Evolutionary conservation across 305 asterid species (phyloP).

Genomic region (Solanum hybrid): DNA sequence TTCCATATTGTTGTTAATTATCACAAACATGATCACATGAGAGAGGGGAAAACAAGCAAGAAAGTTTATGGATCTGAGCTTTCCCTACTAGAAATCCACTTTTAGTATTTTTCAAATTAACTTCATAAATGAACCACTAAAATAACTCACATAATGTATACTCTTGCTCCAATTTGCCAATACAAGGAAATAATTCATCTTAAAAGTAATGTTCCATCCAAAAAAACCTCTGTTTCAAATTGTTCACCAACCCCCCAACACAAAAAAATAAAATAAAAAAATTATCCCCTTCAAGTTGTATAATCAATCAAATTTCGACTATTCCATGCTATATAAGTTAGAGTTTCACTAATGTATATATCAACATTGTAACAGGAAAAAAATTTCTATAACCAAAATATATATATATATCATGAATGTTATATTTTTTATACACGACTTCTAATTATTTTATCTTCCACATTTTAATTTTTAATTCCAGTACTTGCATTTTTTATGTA

Average conservation of each 20-base stretch:
- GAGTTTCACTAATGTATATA: not conserved
- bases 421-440: not conserved
- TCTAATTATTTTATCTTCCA: not conserved
- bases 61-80: not conserved
- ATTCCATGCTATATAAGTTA: not conserved
- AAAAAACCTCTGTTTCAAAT: not conserved
- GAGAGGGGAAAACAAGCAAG: not conserved
- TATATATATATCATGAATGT: not conserved
- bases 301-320: not conserved
- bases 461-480: not conserved
- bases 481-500: not conserved
- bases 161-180: not conserved
- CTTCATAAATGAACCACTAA: slow-evolving; percentile 1
- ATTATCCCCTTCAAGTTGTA: not conserved
- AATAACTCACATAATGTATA: not conserved
- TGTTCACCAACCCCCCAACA: not conserved
- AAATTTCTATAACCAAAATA: not conserved
- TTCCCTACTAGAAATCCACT: not conserved
- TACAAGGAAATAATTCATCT: not conserved
- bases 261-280: too few relatives aligned
- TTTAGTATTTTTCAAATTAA: slow-evolving; percentile 3
- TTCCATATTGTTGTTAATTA: not conserved
- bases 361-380: not conserved
- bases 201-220: not conserved
- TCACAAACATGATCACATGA: slow-evolving; percentile 5